Evolutionary conservation across 352 stramenopile genomes (phyloP).

Genomic region (Globisporangium abappressorium): DNA sequence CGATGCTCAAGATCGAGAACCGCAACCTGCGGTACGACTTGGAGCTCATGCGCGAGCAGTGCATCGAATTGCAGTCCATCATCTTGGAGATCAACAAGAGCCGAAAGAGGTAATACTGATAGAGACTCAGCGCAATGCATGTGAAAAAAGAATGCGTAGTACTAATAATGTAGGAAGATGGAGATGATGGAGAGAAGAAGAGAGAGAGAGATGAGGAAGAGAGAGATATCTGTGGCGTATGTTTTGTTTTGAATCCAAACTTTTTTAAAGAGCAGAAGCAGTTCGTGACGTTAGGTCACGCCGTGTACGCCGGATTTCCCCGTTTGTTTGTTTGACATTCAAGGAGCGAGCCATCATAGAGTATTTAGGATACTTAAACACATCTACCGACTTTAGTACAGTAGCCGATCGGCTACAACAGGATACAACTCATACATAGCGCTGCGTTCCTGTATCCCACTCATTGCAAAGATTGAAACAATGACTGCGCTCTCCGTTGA

Average conservation of each 20-base stretch:
- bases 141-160: conserved; percentile 9
- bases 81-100: conserved; percentile 90
- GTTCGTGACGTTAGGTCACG: no score
- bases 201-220: background rate
- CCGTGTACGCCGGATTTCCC: no score
- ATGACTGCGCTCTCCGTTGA: no score
- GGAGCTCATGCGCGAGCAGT: conserved; percentile 87
- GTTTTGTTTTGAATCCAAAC: conserved; percentile 3
- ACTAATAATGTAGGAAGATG: conserved; percentile 11
- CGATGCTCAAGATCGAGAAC: conserved; percentile 87
- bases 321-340: background rate
- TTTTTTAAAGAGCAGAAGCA: conserved; percentile 5
- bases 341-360: no score
- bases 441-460: no score
- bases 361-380: no score
- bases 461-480: no score
- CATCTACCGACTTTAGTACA: no score
- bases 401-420: no score
- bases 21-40: conserved; percentile 86
- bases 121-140: background rate
- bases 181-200: background rate
- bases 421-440: no score
- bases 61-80: conserved; percentile 84
- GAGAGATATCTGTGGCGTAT: conserved; percentile 5
- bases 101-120: conserved; percentile 66